Conservation (phyloP, 1,284 basidiomycete species). For the Microbotryomycetes sp. region DNA sequence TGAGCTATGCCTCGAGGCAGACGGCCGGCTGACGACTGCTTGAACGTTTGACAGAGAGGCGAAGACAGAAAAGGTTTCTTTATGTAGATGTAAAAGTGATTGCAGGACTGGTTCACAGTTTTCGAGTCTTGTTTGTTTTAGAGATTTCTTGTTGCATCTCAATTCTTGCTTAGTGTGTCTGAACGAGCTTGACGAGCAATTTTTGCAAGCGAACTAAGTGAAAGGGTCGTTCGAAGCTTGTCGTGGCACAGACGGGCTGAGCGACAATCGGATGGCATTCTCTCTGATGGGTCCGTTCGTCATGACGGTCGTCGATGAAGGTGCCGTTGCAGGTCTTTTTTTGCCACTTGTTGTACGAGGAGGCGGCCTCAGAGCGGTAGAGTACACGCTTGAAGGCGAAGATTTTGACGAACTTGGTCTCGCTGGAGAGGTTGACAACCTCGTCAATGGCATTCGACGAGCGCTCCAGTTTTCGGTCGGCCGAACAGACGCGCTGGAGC, state of each 20-base stretch:
- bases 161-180: too few relatives aligned
- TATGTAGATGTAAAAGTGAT: neutral
- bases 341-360: neutral
- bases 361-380: slow-evolving; percentile 1
- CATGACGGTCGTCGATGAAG: neutral
- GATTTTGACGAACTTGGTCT: neutral
- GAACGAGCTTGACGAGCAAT: too few relatives aligned
- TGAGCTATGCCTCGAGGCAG: too few relatives aligned
- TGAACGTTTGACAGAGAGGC: neutral
- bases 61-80: slow-evolving; percentile 7
- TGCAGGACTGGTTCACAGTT: neutral
- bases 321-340: neutral
- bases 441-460: neutral
- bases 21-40: too few relatives aligned
- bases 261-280: neutral
- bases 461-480: neutral
- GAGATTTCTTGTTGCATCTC: too few relatives aligned
- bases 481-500: neutral
- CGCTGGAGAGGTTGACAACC: neutral
- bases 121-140: too few relatives aligned
- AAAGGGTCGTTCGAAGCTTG: too few relatives aligned
- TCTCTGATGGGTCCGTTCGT: neutral
- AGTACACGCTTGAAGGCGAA: neutral
- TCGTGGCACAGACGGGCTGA: neutral
- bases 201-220: too few relatives aligned